These are phyloP conservation scores for Monosporascus sp. DNA, from an alignment of 2,329 filamentous ascomycete species.

Conservation along the genomic window DNA sequence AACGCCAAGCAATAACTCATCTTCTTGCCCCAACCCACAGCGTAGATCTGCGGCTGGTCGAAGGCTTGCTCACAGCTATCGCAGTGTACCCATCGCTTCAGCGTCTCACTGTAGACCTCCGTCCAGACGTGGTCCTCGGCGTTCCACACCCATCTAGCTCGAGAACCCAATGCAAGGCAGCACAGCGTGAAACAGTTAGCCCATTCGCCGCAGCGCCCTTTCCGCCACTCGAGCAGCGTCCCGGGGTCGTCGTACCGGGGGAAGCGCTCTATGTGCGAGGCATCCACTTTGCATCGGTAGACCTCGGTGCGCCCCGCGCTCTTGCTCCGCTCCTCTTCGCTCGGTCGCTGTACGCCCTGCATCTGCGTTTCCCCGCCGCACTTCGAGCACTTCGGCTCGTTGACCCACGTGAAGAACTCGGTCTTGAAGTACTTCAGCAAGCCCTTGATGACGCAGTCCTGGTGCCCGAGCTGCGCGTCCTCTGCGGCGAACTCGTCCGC, in stretches of 20 bases:
- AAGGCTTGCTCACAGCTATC: slow-evolving; percentile 92
- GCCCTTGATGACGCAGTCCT: slow-evolving; percentile 7
- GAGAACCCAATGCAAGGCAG: slow-evolving; percentile 83
- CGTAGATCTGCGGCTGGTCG: slow-evolving; percentile 90
- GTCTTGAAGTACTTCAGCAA: slow-evolving; percentile 7
- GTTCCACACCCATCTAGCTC: slow-evolving; percentile 98
- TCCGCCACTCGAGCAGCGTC: slow-evolving; percentile 78
- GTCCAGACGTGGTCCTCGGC: slow-evolving; percentile 98
- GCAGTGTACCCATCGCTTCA: slow-evolving; percentile 90
- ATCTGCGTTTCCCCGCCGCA: slow-evolving; percentile 81
- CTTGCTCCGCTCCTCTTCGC: slow-evolving; percentile 82
- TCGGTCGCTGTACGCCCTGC: slow-evolving; percentile 76
- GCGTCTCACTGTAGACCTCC: slow-evolving; percentile 91
- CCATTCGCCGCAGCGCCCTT: slow-evolving; percentile 91
- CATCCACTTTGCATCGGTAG: slow-evolving; percentile 71
- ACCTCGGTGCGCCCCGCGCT: slow-evolving; percentile 85
- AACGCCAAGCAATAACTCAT: slow-evolving; percentile 97
- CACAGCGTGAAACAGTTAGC: slow-evolving; percentile 99
- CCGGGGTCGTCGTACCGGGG: slow-evolving; percentile 95
- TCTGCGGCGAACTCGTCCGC: not conserved
- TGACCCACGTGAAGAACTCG: slow-evolving; percentile 88
- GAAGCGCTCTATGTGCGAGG: slow-evolving; percentile 79
- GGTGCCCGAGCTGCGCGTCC: slow-evolving; percentile 5
- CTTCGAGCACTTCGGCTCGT: slow-evolving; percentile 80
- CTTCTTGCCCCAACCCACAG: slow-evolving; percentile 93